Evolutionary conservation across 805 yeast genomes (phyloP), one percentile per base, ranked within the genome.

Genomic region (Kodamaea hsintzibuensis): DNA sequence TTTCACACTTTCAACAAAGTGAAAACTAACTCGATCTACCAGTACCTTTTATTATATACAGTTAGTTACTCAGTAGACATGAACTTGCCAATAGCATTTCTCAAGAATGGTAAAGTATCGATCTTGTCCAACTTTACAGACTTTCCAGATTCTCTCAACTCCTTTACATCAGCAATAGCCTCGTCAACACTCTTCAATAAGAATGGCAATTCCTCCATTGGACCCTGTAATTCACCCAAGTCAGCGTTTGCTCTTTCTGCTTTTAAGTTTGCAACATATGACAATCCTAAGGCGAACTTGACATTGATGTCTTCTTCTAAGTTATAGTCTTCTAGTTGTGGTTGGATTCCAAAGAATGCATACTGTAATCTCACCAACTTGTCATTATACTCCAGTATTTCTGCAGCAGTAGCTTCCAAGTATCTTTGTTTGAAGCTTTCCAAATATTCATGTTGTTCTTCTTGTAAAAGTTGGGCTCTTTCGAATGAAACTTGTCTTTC

Each of bases 301-400:
- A 62, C 72, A 54, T 70, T 67, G 54, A 78, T 74, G 63, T 87
- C 88, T 12, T 85, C 84, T 14, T 71, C 67, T 60, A 85, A 80
- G 52, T 83, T 83, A 52, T 80, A 67, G 45, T 72, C 85, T 47
- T 84, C 77, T 53, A 82, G 74, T 51, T 82, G 83, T 27, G 89
- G 90, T 55, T 84, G 83, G 53, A 91, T 88, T n/a, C 97, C 97
- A 65, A 85, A 92, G 27, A 91, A 68, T 0, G 96, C 92, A 61
- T 78, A 83, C 68, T 89, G 96, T 61, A 91, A 79, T 66, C 98
- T 84, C 54, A 83, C 85, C 54, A 92, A 76, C 63, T 84, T 84
- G 52, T 85, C 91, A 64, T 83, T 84, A 69, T 82, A 80, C 56
- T 16, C 51, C 48, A 69, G 76, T 38, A 76, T 67, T 80, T 89